Conservation (phyloP, 192 early-diverging fungal genomes). For the Coemansia sp. region DNA sequence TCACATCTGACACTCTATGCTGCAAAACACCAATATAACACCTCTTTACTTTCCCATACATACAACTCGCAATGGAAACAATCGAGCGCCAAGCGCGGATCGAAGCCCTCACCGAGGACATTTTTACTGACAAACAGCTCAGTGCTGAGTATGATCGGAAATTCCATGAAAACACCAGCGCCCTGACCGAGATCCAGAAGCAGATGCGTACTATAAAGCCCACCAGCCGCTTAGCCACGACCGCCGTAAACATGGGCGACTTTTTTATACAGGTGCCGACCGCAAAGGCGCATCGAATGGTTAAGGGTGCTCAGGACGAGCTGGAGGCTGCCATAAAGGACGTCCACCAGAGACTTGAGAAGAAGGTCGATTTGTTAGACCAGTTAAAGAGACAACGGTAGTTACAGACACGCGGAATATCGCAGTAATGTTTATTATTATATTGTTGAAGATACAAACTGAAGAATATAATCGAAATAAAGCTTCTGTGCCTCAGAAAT, state of each 20-base stretch:
- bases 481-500: background rate
- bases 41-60: background rate
- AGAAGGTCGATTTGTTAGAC: constrained; percentile 27
- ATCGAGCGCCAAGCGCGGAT: constrained; percentile 32
- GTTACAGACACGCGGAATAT: background rate
- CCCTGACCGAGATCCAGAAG: constrained; percentile 24
- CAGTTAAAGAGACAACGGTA: constrained; percentile 13
- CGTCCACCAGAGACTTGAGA: constrained; percentile 33
- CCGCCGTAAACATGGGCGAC: constrained; percentile 50
- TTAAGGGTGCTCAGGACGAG: constrained; percentile 39
- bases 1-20: background rate
- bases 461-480: background rate
- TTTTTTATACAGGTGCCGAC: constrained; percentile 46
- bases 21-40: background rate
- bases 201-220: constrained; percentile 19
- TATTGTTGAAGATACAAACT: background rate
- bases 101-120: constrained; percentile 45
- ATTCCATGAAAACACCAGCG: constrained; percentile 43
- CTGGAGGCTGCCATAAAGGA: constrained; percentile 41
- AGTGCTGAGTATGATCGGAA: constrained; percentile 38
- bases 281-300: constrained; percentile 31
- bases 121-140: constrained; percentile 45
- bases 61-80: constrained; percentile 18
- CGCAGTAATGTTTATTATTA: background rate
- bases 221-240: constrained; percentile 17